Base-by-base conservation (phyloP, 768 basidiomycete species). In the Termitomyces sp. region DNA sequence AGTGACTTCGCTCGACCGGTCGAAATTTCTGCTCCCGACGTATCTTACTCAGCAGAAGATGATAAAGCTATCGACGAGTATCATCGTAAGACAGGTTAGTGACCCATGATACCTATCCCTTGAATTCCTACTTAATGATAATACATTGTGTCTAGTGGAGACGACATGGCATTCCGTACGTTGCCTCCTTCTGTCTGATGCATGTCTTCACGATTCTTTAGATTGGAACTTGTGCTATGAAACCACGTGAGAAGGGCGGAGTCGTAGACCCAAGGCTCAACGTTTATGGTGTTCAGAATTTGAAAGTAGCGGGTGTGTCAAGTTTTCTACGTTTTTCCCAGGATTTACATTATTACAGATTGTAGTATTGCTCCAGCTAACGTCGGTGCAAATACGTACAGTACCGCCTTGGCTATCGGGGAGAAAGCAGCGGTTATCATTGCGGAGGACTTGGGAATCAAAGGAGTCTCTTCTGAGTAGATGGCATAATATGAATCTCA, bases 201-300 rank as follows among this genome's bases (percentile, higher is more conserved):
- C 16, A 32, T 40, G 16, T 60, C 27, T 29, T 35, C 37, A 48
- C 45, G n/a, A 19, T 9, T n/a, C 34, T 29, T 4, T 51, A 86
- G 84, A 73, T 84, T 14, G 85, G 85, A 38, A 87, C 85, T 0
- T 87, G 85, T 57, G 79, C 84, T 0, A 87, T 88, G 86, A 86
- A 86, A 65, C 76, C 83, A 3, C 76, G 78, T 19, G 75, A 80
- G 17, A 54, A 75, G 40, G 80, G 77, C 5, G 86, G 86, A 14
- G 87, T 88, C 4, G 83, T 89, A 8, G 84, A 89, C 62, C 52
- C 78, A 29, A 71, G 71, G n/a, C 68, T 89, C 40, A 83, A 83
- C 59, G 85, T 89, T 12, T 86, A 88, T 59, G 85, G 84, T 0
- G 75, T 82, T 1, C 59, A 71, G 60, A 77, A 77, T 29, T 70